These are phyloP conservation scores for Kodamaea hsintzibuensis DNA, from an alignment of 805 yeast genomes.

Conservation along the genomic window DNA sequence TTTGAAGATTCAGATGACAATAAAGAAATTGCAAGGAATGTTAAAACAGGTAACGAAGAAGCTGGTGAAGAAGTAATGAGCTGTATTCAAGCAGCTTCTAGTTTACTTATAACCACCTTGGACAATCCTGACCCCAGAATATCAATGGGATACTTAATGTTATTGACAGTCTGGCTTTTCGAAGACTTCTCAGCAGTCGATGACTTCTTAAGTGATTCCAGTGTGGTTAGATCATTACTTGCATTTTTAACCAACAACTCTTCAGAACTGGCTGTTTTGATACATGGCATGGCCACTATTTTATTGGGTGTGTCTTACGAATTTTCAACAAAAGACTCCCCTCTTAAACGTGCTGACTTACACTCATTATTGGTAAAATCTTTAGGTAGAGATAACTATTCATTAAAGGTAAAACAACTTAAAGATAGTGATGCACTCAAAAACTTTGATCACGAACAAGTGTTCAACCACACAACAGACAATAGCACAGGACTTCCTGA, in stretches of 20 bases:
- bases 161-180: slow-evolving; percentile 73
- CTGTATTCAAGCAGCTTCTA: slow-evolving; percentile 75
- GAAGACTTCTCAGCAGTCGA: slow-evolving; percentile 75
- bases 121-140: slow-evolving; percentile 68
- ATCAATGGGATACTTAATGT: slow-evolving; percentile 73
- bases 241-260: slow-evolving; percentile 55
- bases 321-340: slow-evolving; percentile 63
- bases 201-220: slow-evolving; percentile 68
- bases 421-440: slow-evolving; percentile 58
- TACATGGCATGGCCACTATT: slow-evolving; percentile 72
- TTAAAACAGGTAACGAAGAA: slow-evolving; percentile 58
- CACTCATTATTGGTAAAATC: slow-evolving; percentile 63
- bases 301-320: slow-evolving; percentile 80
- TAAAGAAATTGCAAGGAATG: slow-evolving; percentile 46
- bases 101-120: slow-evolving; percentile 66
- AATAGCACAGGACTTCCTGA: slow-evolving; percentile 89
- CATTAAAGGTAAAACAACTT: slow-evolving; percentile 70
- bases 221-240: slow-evolving; percentile 66
- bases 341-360: slow-evolving; percentile 59
- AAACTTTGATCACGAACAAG: slow-evolving; percentile 53
- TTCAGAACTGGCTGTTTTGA: slow-evolving; percentile 51
- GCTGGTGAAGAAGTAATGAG: slow-evolving; percentile 70
- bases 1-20: slow-evolving; percentile 56
- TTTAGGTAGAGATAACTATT: slow-evolving; percentile 80
- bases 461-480: slow-evolving; percentile 49